Conservation (phyloP, 164 flowering plant genomes). For the Litsea cubeba region DNA sequence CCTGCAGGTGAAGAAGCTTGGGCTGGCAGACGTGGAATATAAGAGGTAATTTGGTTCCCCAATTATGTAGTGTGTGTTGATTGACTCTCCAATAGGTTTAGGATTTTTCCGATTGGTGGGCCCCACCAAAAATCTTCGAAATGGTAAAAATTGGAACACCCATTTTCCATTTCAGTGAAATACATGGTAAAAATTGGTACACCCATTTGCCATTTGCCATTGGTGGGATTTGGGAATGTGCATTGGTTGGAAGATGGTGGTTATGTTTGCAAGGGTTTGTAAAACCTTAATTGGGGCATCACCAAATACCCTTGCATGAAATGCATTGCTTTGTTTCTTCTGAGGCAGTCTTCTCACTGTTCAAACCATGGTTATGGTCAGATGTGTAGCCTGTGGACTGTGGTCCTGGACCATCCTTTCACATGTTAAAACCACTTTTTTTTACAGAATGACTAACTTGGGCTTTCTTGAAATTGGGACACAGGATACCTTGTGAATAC, state of each 20-base stretch:
- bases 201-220: too few relatives aligned
- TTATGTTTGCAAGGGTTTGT: neutral
- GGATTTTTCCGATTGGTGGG: neutral
- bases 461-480: neutral
- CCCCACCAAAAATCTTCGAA: neutral
- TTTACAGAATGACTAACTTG: neutral
- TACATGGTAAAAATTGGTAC: too few relatives aligned
- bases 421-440: slow-evolving; percentile 49
- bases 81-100: too few relatives aligned
- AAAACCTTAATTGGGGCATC: too few relatives aligned
- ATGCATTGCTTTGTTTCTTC: too few relatives aligned
- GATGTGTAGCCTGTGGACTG: too few relatives aligned
- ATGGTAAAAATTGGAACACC: too few relatives aligned
- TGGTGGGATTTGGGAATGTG: neutral
- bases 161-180: too few relatives aligned
- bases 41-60: slow-evolving; percentile 46
- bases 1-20: slow-evolving; percentile 40
- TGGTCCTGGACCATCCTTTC: neutral
- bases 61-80: too few relatives aligned
- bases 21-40: slow-evolving; percentile 68
- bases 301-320: too few relatives aligned
- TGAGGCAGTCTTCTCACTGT: too few relatives aligned
- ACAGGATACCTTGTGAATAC: slow-evolving; percentile 81
- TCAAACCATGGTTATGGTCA: too few relatives aligned
- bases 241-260: neutral